phyloP scores from a whole-genome alignment of 2,329 filamentous ascomycete species.

The Alternaria novae-zelandiae region DNA sequence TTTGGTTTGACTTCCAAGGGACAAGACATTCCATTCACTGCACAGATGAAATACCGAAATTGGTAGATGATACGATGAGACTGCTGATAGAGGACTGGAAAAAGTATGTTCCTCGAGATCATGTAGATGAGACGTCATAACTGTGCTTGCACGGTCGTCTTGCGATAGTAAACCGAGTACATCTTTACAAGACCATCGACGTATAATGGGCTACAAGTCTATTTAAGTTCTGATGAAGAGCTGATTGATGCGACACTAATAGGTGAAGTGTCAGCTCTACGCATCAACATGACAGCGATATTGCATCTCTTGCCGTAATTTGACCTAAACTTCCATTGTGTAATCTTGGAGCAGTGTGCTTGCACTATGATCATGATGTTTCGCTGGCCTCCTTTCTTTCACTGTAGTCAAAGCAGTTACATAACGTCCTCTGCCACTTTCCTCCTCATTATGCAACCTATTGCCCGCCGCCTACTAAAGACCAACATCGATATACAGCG shows the following conservation, averaged over 20 bases:
- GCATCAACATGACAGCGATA: neutral
- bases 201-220: neutral
- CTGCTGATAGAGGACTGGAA: neutral
- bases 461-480: neutral
- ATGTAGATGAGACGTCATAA: neutral
- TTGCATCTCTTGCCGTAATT: accelerated
- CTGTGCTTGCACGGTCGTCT: neutral
- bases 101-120: neutral
- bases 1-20: neutral
- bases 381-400: neutral
- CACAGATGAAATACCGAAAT: neutral
- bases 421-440: neutral
- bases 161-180: accelerated
- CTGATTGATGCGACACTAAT: neutral
- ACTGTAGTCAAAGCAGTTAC: neutral
- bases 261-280: neutral
- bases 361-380: neutral
- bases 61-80: neutral
- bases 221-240: accelerated
- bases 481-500: neutral
- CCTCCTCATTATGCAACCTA: neutral
- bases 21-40: neutral
- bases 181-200: neutral
- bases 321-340: neutral
- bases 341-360: neutral